Evolutionary conservation across 1,139 yeast species (phyloP).

Genomic region (Blastobotrys illinoisensis): DNA sequence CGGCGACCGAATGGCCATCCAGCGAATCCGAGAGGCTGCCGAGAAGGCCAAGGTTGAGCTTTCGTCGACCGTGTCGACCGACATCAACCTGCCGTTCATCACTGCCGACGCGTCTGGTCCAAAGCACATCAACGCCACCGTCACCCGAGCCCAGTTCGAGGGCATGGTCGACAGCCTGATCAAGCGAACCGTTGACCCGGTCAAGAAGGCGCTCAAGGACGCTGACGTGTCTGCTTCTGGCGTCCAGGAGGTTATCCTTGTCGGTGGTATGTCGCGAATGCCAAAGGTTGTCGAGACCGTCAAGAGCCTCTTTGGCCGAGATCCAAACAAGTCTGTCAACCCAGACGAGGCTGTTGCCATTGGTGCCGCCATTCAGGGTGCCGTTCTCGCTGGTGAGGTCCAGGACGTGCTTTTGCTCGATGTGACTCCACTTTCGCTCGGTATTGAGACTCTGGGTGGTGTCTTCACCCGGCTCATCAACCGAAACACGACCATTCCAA

Average conservation of each 20-base stretch:
- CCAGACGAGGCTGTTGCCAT: slow-evolving; percentile 99
- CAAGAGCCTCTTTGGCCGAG: slow-evolving; percentile 85
- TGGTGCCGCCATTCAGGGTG: slow-evolving; percentile 99
- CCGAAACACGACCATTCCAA: slow-evolving; percentile 97
- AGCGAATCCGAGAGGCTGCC: slow-evolving; percentile 99
- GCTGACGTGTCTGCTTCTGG: slow-evolving; percentile 83
- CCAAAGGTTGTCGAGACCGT: slow-evolving; percentile 99
- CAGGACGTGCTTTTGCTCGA: slow-evolving; percentile 91
- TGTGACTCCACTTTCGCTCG: slow-evolving; percentile 94
- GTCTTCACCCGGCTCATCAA: slow-evolving; percentile 96
- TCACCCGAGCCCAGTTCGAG: slow-evolving; percentile 92
- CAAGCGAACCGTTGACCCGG: slow-evolving; percentile 93
- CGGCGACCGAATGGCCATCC: slow-evolving; percentile 97
- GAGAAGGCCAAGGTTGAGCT: slow-evolving; percentile 99
- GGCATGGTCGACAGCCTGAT: slow-evolving; percentile 82
- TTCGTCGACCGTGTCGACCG: slow-evolving; percentile 90
- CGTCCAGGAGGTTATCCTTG: slow-evolving; percentile 90
- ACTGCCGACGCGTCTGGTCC: slow-evolving; percentile 95
- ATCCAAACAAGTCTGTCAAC: slow-evolving; percentile 97
- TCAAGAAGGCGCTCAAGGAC: slow-evolving; percentile 97
- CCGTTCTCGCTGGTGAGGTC: slow-evolving; percentile 97
- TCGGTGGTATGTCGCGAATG: slow-evolving; percentile 99
- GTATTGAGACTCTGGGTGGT: slow-evolving; percentile 99
- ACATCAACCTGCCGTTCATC: slow-evolving; percentile 94
- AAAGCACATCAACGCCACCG: slow-evolving; percentile 93